Conservation (phyloP, 331 rosid species). For the Rhamnella rubrinervis region DNA sequence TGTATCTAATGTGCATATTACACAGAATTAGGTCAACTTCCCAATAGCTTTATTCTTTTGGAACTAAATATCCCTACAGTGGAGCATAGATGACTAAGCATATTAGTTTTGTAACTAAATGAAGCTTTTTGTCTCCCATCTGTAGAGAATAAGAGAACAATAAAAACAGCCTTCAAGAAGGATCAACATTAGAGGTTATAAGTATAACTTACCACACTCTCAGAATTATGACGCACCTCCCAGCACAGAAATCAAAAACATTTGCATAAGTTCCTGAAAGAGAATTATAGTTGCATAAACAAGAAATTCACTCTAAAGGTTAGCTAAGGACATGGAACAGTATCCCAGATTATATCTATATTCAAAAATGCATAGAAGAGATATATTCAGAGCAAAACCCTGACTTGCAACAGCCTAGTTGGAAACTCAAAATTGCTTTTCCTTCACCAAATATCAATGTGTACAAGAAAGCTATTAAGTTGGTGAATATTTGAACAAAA, state of each 20-base stretch:
- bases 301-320: conserved; percentile 1
- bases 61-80: no score
- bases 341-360: conserved; percentile 2
- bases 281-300: not conserved
- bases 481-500: not conserved
- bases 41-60: no score
- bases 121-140: not conserved
- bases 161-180: conserved; percentile 15
- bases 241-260: conserved; percentile 80
- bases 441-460: not conserved
- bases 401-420: conserved; percentile 21
- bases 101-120: no score
- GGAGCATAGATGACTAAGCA: no score
- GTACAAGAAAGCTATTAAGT: not conserved
- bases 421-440: not conserved
- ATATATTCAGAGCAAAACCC: conserved; percentile 18
- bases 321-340: not conserved
- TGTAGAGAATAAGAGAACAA: not conserved
- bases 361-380: conserved; percentile 1
- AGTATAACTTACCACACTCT: conserved; percentile 79
- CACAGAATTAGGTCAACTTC: no score
- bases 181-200: conserved; percentile 10
- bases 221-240: conserved; percentile 96
- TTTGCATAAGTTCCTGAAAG: conserved; percentile 68
- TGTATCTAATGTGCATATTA: no score